Evolutionary conservation across 2,329 filamentous ascomycete species (phyloP).

Genomic region (Neospermospora avenae): DNA sequence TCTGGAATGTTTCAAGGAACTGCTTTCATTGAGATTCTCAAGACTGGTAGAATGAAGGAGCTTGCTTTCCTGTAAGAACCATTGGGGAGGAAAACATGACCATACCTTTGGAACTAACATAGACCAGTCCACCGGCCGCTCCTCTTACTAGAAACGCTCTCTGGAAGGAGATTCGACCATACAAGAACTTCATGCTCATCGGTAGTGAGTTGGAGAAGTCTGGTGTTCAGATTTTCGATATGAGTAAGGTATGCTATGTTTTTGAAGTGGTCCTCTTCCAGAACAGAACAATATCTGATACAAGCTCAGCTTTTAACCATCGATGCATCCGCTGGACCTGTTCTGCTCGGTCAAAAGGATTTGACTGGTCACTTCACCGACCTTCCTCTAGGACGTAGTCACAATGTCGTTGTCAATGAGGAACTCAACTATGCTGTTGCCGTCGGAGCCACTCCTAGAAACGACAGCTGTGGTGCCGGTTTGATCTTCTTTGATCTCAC

Average conservation of each 20-base stretch:
- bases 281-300: no score
- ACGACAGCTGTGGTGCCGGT: conserved; percentile 41
- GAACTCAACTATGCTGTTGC: conserved; percentile 36
- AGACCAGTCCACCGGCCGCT: neutral
- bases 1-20: conserved; percentile 7
- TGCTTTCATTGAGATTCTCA: conserved; percentile 45
- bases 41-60: conserved; percentile 44
- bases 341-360: conserved; percentile 39
- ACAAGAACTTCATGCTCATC: conserved; percentile 39
- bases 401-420: conserved; percentile 43
- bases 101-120: conserved; percentile 18
- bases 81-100: conserved; percentile 42
- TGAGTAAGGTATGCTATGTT: conserved; percentile 41
- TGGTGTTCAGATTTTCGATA: conserved; percentile 53
- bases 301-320: conserved; percentile 35
- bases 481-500: conserved; percentile 49
- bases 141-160: conserved; percentile 5
- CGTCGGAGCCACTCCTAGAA: conserved; percentile 37
- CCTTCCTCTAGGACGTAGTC: conserved; percentile 40
- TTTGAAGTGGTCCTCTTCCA: no score
- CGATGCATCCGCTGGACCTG: conserved; percentile 38
- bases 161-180: conserved; percentile 40
- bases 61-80: conserved; percentile 35
- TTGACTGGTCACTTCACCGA: conserved; percentile 30
- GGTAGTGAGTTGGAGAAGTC: conserved; percentile 44